These are phyloP conservation scores for Ceratocystis lukuohia DNA, from an alignment of 2,329 filamentous ascomycete genomes.

Conservation along the genomic window DNA sequence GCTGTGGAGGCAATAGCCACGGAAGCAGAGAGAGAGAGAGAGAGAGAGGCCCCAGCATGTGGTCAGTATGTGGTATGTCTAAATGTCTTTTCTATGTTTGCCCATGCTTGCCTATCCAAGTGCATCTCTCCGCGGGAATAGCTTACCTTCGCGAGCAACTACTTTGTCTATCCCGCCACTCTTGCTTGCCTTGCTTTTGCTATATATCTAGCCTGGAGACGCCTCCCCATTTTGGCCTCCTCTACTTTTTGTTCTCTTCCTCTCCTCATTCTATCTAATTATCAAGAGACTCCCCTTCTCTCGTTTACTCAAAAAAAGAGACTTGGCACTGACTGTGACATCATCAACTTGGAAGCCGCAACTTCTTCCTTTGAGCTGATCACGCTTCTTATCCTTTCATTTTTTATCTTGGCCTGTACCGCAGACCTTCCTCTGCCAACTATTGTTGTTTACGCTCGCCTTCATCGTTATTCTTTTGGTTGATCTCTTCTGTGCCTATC, in stretches of 20 bases:
- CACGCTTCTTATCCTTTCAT: background rate
- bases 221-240: background rate
- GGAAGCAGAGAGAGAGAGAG: too few relatives aligned
- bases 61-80: too few relatives aligned
- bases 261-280: background rate
- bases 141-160: too few relatives aligned
- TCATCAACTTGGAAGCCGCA: background rate
- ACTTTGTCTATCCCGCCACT: too few relatives aligned
- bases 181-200: background rate
- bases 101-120: too few relatives aligned
- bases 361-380: conserved; percentile 1
- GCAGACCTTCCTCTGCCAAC: background rate
- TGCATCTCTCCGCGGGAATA: too few relatives aligned
- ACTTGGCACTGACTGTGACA: conserved; percentile 4
- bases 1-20: background rate
- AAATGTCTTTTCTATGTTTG: too few relatives aligned
- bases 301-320: background rate
- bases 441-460: background rate
- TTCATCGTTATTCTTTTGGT: background rate
- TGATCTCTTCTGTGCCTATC: background rate
- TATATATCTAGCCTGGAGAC: conserved; percentile 10
- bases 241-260: background rate
- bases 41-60: too few relatives aligned
- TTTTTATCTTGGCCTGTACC: background rate
- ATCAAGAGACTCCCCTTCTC: conserved; percentile 15